phyloP scores from a whole-genome alignment of 1,284 basidiomycete genomes.

The Trichosporon sp. region DNA sequence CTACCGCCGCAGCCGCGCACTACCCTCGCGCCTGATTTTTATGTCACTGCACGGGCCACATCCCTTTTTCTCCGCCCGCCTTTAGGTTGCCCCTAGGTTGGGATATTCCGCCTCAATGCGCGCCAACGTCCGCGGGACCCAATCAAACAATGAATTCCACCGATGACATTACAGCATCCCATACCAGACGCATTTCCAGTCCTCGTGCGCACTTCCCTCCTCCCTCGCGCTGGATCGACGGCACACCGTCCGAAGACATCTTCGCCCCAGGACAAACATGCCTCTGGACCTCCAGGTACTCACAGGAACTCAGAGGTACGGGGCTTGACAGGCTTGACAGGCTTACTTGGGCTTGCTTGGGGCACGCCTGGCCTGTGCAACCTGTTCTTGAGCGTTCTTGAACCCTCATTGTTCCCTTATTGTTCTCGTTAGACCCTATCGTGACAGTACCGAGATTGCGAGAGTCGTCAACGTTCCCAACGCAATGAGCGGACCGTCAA shows the following conservation, averaged over 20 bases:
- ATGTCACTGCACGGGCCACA: constrained; percentile 1
- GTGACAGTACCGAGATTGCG: constrained; percentile 6
- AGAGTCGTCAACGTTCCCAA: constrained; percentile 12
- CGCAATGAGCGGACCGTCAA: background rate
- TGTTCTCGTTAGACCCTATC: constrained; percentile 12
- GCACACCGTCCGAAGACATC: background rate
- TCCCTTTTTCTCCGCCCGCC: constrained; percentile 4
- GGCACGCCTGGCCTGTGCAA: too few relatives aligned
- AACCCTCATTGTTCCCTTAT: constrained; percentile 6
- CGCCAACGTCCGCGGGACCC: background rate
- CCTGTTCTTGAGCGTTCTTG: background rate
- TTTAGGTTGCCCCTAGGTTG: constrained; percentile 8
- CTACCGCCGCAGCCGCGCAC: background rate
- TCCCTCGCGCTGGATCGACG: background rate
- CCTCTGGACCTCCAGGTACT: background rate
- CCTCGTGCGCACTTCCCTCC: background rate
- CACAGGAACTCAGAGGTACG: constrained; percentile 1
- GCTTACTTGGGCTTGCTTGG: background rate
- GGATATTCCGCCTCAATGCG: constrained; percentile 5
- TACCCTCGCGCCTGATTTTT: constrained; percentile 17
- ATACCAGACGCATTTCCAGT: constrained; percentile 1
- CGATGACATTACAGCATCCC: constrained; percentile 14
- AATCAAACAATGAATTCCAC: background rate
- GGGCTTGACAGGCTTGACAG: constrained; percentile 1
- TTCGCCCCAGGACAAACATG: background rate